Base-by-base conservation (phyloP, 2,329 filamentous ascomycete species). In the Aspergillus sp. region DNA sequence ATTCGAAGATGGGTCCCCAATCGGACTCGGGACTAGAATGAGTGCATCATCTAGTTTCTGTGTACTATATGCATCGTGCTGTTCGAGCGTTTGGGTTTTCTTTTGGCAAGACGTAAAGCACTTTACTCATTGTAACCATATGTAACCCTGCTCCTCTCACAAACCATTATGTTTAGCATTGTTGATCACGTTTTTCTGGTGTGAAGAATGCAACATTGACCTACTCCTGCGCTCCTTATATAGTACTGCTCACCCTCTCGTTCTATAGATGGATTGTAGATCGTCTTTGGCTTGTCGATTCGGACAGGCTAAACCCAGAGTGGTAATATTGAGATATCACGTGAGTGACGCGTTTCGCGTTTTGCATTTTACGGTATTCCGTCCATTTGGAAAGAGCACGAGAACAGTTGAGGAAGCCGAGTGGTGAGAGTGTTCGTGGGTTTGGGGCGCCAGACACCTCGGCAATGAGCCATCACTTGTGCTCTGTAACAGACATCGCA, bases 1-100 rank as follows among this genome's bases (percentile, higher is more conserved):
- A 81, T 96, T 57, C 90, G 87, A 78, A 84, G 94, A 63, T 97
- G 92, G 92, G 86, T 90, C 52, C 88, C 88, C 53, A 96, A 96
- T 75, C 84, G 93, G 42, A 94, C 88, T 74, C 78, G 87, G 57
- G 86, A 87, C 73, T 88, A 66, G 75, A 13, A 11, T 13, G 19
- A 54, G 36, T 49, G 21, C 48, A 41, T 25, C 42, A 38, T 44
- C 48, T 38, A 17, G n/a, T 27, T 38, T 54, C 49, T 27, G 25
- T 58, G 56, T 58, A 47, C 32, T 30, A 44, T 58, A 47, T 25
- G 21, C 36, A 27, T 21, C 8, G 13, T 50, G 30, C 13, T 30
- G n/a, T 27, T 27, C 27, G 47, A 44, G 47, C 25, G 23, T 39
- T 39, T 15, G 47, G 47, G 25, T n/a, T 50, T 44, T 17, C 41